Evolutionary conservation across 148 eudicot genomes (phyloP).

Genomic region (Limonium bicolor): DNA sequence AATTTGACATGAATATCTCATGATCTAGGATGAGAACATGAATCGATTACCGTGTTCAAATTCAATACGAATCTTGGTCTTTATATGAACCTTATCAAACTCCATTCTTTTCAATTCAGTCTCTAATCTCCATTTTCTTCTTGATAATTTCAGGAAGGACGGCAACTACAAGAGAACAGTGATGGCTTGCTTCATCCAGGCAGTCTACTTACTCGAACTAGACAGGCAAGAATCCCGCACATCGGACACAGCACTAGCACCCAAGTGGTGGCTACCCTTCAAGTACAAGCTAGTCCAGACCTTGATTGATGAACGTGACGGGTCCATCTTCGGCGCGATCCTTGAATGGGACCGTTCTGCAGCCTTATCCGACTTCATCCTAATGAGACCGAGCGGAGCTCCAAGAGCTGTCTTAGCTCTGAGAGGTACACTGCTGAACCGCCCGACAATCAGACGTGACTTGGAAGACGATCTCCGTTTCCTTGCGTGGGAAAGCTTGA

Average conservation of each 20-base stretch:
- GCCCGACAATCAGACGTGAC: conserved; percentile 54
- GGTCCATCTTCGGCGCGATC: conserved; percentile 68
- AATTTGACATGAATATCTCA: no score
- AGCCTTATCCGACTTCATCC: conserved; percentile 51
- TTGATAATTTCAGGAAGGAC: conserved; percentile 76
- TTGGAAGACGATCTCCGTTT: conserved; percentile 74
- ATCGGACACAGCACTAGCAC: conserved; percentile 44
- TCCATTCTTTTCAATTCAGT: no score
- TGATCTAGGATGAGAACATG: no score
- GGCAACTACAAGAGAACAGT: conserved; percentile 76
- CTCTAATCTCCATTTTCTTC: no score
- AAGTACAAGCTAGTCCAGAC: conserved; percentile 63
- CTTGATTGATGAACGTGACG: conserved; percentile 59
- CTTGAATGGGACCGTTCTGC: conserved; percentile 75
- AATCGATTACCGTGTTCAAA: no score
- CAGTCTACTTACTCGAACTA: conserved; percentile 67
- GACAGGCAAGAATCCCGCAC: conserved; percentile 77
- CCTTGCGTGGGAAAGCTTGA: conserved; percentile 81
- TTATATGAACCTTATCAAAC: no score
- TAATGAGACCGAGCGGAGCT: conserved; percentile 62
- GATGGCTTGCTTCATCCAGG: conserved; percentile 89
- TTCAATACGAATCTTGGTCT: no score
- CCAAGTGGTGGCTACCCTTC: conserved; percentile 79
- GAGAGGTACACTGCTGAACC: conserved; percentile 66
- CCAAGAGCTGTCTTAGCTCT: conserved; percentile 67